These are phyloP conservation scores for Infundibulicybe gibba DNA, from an alignment of 768 basidiomycete species.

Conservation along the genomic window DNA sequence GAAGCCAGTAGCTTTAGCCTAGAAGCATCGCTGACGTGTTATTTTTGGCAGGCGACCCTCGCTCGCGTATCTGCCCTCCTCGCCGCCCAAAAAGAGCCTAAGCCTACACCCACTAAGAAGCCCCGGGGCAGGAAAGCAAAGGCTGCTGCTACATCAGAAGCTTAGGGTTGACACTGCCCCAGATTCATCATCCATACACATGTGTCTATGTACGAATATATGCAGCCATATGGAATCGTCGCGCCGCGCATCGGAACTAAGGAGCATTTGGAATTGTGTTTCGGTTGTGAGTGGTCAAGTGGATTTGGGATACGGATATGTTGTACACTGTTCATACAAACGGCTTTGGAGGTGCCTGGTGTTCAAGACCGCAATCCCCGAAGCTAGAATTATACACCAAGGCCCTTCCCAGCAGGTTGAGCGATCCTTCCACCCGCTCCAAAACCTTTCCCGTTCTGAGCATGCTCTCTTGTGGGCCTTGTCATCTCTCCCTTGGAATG, in stretches of 20 bases:
- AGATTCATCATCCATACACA: slow-evolving; percentile 14
- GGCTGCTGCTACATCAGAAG: slow-evolving; percentile 16
- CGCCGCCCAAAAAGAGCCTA: slow-evolving; percentile 69
- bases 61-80: slow-evolving; percentile 74
- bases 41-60: slow-evolving; percentile 54
- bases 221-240: not conserved
- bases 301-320: no score
- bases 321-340: no score
- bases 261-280: no score
- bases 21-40: slow-evolving; percentile 22
- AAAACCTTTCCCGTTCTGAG: slow-evolving; percentile 27
- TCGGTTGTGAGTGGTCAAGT: no score
- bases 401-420: slow-evolving; percentile 49
- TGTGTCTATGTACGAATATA: slow-evolving; percentile 14
- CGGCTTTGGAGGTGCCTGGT: no score
- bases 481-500: slow-evolving; percentile 45
- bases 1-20: slow-evolving; percentile 7
- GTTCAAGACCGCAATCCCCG: not conserved
- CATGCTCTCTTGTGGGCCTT: slow-evolving; percentile 42
- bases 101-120: slow-evolving; percentile 65
- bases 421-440: slow-evolving; percentile 49
- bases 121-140: slow-evolving; percentile 65
- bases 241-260: not conserved
- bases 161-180: slow-evolving; percentile 12
- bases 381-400: slow-evolving; percentile 22